Evolutionary conservation across 2,329 filamentous ascomycete species (phyloP).

Genomic region (Diaporthe velutina): DNA sequence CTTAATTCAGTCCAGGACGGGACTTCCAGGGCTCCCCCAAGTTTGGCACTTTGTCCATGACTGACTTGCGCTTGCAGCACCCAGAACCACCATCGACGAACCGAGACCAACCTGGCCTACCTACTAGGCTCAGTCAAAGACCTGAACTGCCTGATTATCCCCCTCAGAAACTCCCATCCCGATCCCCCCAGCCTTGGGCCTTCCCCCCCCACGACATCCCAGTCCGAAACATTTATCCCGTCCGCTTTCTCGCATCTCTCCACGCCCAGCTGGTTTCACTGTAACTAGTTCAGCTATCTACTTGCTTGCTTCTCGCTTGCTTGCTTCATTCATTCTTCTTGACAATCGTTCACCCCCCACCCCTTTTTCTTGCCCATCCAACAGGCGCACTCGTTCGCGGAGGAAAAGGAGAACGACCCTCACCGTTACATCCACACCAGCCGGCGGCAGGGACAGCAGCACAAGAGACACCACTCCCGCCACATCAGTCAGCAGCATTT

Average conservation of each 20-base stretch:
- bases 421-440: constrained; percentile 24
- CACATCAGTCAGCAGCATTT: constrained; percentile 11
- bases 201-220: constrained; percentile 32
- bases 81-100: neutral
- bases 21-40: constrained; percentile 15
- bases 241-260: constrained; percentile 22
- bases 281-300: constrained; percentile 15
- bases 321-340: constrained; percentile 24
- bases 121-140: constrained; percentile 1
- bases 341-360: constrained; percentile 25
- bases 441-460: constrained; percentile 24
- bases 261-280: constrained; percentile 29
- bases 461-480: constrained; percentile 7
- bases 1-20: constrained; percentile 22
- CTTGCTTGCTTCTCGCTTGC: constrained; percentile 4
- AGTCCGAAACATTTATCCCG: constrained; percentile 38
- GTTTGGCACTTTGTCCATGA: constrained; percentile 11
- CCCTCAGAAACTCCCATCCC: constrained; percentile 17
- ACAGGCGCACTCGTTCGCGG: constrained; percentile 23
- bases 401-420: neutral
- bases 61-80: neutral
- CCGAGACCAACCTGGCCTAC: constrained; percentile 6
- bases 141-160: neutral
- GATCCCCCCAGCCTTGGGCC: neutral
- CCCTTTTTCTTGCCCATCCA: constrained; percentile 9